Evolutionary conservation across 768 basidiomycete genomes (phyloP).

Genomic region (Xanthoconium stramineum): DNA sequence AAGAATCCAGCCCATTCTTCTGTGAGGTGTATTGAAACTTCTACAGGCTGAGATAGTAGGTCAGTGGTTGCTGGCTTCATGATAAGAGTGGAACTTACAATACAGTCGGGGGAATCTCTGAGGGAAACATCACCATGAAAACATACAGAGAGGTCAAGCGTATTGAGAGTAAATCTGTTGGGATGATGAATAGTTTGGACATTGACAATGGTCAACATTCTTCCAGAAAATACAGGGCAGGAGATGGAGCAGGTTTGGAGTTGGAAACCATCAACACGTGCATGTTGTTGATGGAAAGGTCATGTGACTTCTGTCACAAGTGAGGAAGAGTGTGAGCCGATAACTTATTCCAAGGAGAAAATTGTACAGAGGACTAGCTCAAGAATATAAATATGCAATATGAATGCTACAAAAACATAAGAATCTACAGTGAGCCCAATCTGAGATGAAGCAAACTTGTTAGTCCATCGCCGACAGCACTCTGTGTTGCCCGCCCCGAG

Average conservation of each 20-base stretch:
- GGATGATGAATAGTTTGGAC: background rate
- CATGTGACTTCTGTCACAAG: background rate
- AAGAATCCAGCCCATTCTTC: background rate
- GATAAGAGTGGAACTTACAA: background rate
- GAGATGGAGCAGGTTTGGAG: background rate
- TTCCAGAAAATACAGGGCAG: background rate
- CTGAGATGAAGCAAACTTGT: constrained; percentile 27
- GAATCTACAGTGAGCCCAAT: constrained; percentile 26
- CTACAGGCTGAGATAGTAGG: background rate
- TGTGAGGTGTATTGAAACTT: background rate
- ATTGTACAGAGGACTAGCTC: no score
- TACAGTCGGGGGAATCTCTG: background rate
- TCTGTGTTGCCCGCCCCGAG: constrained; percentile 26
- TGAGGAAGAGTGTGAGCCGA: no score
- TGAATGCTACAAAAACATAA: constrained; percentile 23
- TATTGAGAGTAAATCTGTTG: background rate
- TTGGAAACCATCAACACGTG: no score
- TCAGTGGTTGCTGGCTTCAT: background rate
- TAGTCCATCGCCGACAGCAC: constrained; percentile 16
- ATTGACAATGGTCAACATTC: background rate
- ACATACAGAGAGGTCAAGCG: background rate
- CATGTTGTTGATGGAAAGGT: background rate
- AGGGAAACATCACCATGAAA: background rate
- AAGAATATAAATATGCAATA: no score
- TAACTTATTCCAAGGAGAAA: no score